Base-by-base conservation (phyloP, 306 rosid genomes). In the Aeschynomene evenia region DNA sequence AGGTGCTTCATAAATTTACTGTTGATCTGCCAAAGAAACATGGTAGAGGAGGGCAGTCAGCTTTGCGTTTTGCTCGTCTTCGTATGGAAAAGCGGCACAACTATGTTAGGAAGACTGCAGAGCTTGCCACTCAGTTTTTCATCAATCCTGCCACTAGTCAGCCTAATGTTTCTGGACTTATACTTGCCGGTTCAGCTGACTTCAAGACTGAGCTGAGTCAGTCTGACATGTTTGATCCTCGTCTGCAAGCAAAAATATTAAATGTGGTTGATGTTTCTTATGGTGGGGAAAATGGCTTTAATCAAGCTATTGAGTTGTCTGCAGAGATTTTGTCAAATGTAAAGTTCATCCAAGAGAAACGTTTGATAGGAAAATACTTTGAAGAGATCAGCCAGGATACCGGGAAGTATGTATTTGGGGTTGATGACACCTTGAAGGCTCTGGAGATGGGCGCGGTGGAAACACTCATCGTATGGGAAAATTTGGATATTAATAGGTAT, bases 31-130 rank as follows among this genome's bases (percentile, higher is more conserved):
- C 97, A 7, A 91, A 91, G 85, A 91, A 88, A 26, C 97, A 91
- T 9, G 96, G 97, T 52, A 83, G 97, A 86, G 97, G 97, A 88
- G 97, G 97, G 33, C 97, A 91, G 63, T 91, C 97, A 24, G 97
- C 97, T 9, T 78, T 86, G 59, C 88, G 97, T 59, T 91, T 91
- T 80, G 97, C 96, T 39, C 96, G 96, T 83, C 96, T 91, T 70
- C 84, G 96, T 8, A 88, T 91, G 97, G 97, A 88, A 73, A 91
- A 91, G 71, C 86, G 96, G 8, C 97, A 91, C 69, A 91, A 91
- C 65, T 91, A 91, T 58, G 97, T 91, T 8, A 86, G 97, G 76
- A 91, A 91, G 81, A 91, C 97, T 6, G 97, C 97, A 1, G 97
- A 91, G 66, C 96, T 91, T 71, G 97, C 96, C 19, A 91, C 97